Evolutionary conservation across 345 rosid genomes (phyloP), one percentile per base, ranked within the genome.

Genomic region (Jatropha curcas): DNA sequence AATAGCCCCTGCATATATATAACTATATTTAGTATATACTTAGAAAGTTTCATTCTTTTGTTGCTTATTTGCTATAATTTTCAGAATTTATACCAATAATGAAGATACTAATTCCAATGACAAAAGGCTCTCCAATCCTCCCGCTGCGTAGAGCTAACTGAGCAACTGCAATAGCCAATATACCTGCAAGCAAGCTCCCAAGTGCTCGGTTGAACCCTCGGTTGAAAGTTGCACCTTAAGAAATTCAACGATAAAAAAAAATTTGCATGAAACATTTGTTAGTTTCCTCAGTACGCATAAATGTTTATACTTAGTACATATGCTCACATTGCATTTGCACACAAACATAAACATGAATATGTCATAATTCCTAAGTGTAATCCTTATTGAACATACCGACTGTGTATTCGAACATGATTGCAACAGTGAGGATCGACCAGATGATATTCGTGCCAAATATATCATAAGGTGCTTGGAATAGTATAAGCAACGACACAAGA

Each of bases 371-470:
- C 65, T 2, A 51, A 35, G 45, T 13, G 20, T 10, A 41, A 50
- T 45, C 14, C 31, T 66, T 12, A 28, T 27, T 37, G n/a, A n/a
- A n/a, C 87, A 5, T 84, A 86, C 94, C 94, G 3, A 87, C 94
- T 31, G 91, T 86, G 68, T 82, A 84, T 78, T 89, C 94, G 62
- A 87, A 87, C 91, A 84, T 87, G 77, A 86, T 82, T 37, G 91
- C 91, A 30, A 89, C 94, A 1, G 94, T 89, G 66, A 89, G 89
- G 74, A 89, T 84, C 57, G 90, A 89, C 94, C 94, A 89, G 8
- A 89, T 84, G 73, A 89, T 86, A 58, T 76, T 82, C 70, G 83
- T 74, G 53, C 94, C 94, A 65, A 89, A 87, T 27, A 83, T 76
- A 46, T 86, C 86, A 70, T 84, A 89, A 60, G 94, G 88, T 28